Evolutionary conservation across 1,284 basidiomycete species (phyloP).

Genomic region (Cystobasidiaceae sp.): DNA sequence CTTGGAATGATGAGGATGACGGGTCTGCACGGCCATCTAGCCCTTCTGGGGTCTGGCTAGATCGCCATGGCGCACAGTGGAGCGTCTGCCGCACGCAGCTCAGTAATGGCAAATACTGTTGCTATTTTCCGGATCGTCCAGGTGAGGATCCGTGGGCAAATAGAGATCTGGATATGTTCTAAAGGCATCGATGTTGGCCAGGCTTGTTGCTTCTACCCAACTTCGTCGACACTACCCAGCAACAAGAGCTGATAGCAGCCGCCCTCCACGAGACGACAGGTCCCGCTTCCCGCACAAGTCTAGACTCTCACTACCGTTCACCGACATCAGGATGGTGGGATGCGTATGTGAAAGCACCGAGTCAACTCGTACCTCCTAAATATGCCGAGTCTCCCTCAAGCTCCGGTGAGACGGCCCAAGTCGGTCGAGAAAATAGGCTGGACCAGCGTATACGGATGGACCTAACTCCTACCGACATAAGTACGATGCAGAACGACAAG

Average conservation of each 20-base stretch:
- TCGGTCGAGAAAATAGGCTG: background rate
- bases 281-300: constrained; percentile 75
- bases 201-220: constrained; percentile 74
- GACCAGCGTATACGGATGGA: constrained; percentile 11
- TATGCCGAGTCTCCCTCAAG: background rate
- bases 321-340: constrained; percentile 70
- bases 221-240: constrained; percentile 59
- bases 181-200: too few species aligned
- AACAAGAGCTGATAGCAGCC: constrained; percentile 63
- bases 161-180: background rate
- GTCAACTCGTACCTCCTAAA: constrained; percentile 36
- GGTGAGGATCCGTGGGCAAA: constrained; percentile 22
- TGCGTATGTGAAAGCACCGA: constrained; percentile 49
- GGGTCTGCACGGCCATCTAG: too few species aligned
- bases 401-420: constrained; percentile 1
- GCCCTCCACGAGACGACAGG: constrained; percentile 67
- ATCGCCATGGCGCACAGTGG: background rate
- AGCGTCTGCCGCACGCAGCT: constrained; percentile 30
- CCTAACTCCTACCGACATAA: constrained; percentile 15
- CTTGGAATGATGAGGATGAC: background rate
- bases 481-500: constrained; percentile 5
- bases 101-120: constrained; percentile 30
- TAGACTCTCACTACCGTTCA: constrained; percentile 73
- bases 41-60: constrained; percentile 29
- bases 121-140: constrained; percentile 34